phyloP scores from a whole-genome alignment of 257 asterid genomes.

The Parsonsia alboflavescens region DNA sequence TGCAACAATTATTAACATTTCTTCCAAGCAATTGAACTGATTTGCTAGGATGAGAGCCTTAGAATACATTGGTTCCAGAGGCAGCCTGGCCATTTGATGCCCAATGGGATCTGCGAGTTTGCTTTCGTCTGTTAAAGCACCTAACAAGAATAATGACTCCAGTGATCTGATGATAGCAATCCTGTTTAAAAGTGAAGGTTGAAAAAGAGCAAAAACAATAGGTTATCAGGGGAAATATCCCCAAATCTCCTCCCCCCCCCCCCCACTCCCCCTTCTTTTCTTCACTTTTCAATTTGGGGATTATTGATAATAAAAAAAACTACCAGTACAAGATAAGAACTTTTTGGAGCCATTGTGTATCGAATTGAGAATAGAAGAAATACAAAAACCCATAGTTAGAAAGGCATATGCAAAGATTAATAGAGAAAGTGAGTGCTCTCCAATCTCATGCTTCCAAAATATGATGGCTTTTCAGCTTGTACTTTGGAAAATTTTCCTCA shows the following conservation, averaged over 20 bases:
- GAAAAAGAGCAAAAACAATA: conserved; percentile 8
- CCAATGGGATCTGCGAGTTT: conserved; percentile 84
- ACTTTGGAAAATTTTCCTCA: not conserved
- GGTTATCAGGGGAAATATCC: not conserved
- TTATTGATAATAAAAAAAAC: not conserved
- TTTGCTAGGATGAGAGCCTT: conserved; percentile 87
- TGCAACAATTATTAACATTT: conserved; percentile 74
- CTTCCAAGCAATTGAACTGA: conserved; percentile 81
- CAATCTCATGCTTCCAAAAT: not conserved
- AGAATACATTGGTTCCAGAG: conserved; percentile 82
- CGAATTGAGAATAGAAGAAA: not conserved
- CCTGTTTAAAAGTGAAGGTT: conserved; percentile 33
- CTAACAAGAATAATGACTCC: conserved; percentile 76
- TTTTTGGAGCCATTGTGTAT: not conserved
- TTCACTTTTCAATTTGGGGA: not conserved
- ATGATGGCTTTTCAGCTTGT: not conserved
- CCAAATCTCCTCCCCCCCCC: not conserved
- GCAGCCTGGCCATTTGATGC: conserved; percentile 85
- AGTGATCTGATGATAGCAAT: conserved; percentile 74
- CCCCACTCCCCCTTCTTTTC: too few species aligned
- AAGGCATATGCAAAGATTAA: not conserved
- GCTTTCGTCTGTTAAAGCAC: conserved; percentile 78
- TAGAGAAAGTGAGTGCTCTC: not conserved
- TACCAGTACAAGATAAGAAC: not conserved
- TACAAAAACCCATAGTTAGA: not conserved